These are phyloP conservation scores for Chlamydomonas asymmetrica DNA, from an alignment of 139 green algal species.

Conservation along the genomic window DNA sequence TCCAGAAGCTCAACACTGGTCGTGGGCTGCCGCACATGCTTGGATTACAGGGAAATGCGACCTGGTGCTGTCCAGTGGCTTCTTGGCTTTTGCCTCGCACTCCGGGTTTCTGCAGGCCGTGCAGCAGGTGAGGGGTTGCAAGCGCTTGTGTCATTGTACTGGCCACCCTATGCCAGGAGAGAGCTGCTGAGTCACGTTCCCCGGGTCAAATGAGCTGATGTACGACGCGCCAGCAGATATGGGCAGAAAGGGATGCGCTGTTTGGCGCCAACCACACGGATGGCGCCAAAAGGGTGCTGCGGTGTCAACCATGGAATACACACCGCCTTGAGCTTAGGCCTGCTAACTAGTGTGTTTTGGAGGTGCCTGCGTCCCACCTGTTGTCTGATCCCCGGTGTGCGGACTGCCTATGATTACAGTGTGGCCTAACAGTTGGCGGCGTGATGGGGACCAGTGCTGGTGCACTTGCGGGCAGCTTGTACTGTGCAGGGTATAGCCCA, in stretches of 20 bases:
- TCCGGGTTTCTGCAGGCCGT: slow-evolving; percentile 78
- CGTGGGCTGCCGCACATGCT: too few species aligned
- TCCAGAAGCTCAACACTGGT: too few species aligned
- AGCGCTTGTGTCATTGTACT: too few species aligned
- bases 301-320: neutral
- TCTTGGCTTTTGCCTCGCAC: slow-evolving; percentile 88
- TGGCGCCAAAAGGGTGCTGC: neutral
- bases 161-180: neutral
- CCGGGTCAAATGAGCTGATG: neutral
- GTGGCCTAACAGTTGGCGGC: slow-evolving; percentile 61
- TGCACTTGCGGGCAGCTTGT: slow-evolving; percentile 76
- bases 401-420: slow-evolving; percentile 20
- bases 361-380: too few species aligned
- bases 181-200: neutral
- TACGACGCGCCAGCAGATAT: neutral
- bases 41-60: too few species aligned
- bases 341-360: neutral
- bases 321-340: neutral
- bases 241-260: neutral
- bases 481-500: slow-evolving; percentile 73
- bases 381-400: neutral
- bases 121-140: slow-evolving; percentile 55
- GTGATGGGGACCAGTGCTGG: slow-evolving; percentile 88
- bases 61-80: slow-evolving; percentile 81
- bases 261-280: neutral